A percentile compares a stretch with the other conserved stretches of the same genome.
Conservation (phyloP, 192 early-diverging fungal species). For the Obelidium mucronatum region DNA sequence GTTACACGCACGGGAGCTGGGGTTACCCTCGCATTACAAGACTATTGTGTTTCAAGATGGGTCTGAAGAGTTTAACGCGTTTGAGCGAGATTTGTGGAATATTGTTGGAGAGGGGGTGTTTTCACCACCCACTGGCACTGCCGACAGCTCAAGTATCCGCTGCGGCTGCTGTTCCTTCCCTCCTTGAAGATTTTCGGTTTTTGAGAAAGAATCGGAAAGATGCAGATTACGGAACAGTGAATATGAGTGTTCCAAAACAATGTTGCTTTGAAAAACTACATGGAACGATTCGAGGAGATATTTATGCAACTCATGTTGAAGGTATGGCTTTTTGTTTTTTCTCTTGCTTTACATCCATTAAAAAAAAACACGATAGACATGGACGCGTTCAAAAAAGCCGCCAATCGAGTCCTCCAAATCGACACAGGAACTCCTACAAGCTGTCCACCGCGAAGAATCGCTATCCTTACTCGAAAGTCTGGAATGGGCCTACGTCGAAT, state of each 20-base stretch:
- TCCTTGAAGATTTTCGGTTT: conserved; percentile 5
- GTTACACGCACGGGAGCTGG: background rate
- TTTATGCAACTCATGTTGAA: background rate
- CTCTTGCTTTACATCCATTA: background rate
- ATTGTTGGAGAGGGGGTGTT: background rate
- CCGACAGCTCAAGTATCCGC: no score
- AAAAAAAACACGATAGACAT: background rate
- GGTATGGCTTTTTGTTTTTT: background rate
- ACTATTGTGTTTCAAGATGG: conserved; percentile 17
- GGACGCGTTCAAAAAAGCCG: conserved; percentile 6
- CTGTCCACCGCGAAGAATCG: background rate
- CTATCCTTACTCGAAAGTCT: background rate
- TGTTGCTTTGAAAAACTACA: conserved; percentile 8
- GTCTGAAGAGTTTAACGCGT: background rate
- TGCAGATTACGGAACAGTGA: background rate
- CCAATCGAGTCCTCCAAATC: background rate
- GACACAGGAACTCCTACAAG: background rate
- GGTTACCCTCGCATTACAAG: background rate
- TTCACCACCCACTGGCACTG: no score
- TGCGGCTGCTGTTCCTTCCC: no score
- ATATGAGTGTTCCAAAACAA: background rate
- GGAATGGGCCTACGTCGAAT: conserved; percentile 11
- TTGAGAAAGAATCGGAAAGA: background rate
- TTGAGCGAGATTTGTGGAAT: conserved; percentile 16
- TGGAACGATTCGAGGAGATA: conserved; percentile 15